Evolutionary conservation across 768 basidiomycete species (phyloP), one percentile per base, ranked within the genome.

Genomic region (Cystoderma amianthinum): DNA sequence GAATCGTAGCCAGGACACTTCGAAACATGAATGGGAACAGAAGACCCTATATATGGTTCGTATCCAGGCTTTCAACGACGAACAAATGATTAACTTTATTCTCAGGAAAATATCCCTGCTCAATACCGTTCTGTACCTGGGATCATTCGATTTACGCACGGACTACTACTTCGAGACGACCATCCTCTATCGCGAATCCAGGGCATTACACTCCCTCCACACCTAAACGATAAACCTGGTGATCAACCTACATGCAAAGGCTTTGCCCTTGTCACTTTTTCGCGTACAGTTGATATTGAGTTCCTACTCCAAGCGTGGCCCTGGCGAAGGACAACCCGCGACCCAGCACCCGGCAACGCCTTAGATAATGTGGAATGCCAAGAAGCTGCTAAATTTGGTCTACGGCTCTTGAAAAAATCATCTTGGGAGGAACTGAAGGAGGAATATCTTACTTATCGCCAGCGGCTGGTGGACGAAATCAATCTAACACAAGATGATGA

Each of bases 101-200:
- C 16, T 10, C 42, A 91, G 88, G 88, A 92, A 61, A 79, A 78
- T 44, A 72, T 88, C 12, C 86, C 88, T 0, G 48, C 58, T 0
- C 59, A 68, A 22, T 67, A 72, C 50, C 74, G 80, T 36, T 73
- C 63, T 1, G 45, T 79, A 4, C 62, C 74, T n/a, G 64, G 64
- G 1, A 68, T 83, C 20, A 60, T 62, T 6, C 62, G 59, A n/a
- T 72, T 85, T 42, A 45, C 72, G 1, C 56, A 55, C 1, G 50
- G 51, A 2, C 53, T 81, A 3, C 44, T 74, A 33, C 44, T 48
- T 33, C 35, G 45, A 18, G 18, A 42, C 44, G 10, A 51, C 43
- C 3, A 32, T 24, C 18, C 50, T 5, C 16, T 28, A 23, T 32
- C 53, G 16, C 59, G 57, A 16, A 52, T 88, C 3, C 80, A 89